Percentiles rank a stretch among this genome's conserved stretches.
Conservation (phyloP, 2,329 filamentous ascomycete species). For the Arthrobotrys sphaeroides region DNA sequence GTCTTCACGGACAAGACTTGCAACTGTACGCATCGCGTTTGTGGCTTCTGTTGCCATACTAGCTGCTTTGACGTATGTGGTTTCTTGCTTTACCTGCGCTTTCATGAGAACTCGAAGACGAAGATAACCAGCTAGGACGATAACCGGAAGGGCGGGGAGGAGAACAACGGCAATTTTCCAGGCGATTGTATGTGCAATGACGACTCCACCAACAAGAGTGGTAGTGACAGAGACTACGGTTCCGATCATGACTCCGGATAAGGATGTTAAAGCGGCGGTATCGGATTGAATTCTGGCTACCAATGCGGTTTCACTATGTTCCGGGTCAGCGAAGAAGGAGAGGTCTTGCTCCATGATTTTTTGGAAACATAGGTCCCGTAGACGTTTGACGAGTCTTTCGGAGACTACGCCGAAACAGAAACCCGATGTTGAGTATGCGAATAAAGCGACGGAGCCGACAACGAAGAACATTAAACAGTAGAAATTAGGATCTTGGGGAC, state of each 20-base stretch:
- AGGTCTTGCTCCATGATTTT: constrained; percentile 57
- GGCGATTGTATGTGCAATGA: constrained; percentile 64
- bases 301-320: constrained; percentile 63
- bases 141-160: constrained; percentile 65
- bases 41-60: constrained; percentile 74
- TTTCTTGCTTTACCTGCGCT: constrained; percentile 72
- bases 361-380: constrained; percentile 62
- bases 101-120: constrained; percentile 66
- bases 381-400: constrained; percentile 63
- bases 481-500: constrained; percentile 60
- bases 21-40: constrained; percentile 72
- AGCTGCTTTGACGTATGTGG: constrained; percentile 72
- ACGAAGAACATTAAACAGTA: constrained; percentile 67
- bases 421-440: constrained; percentile 63
- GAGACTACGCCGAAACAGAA: constrained; percentile 65
- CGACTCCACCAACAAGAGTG: constrained; percentile 64
- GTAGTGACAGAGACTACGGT: constrained; percentile 65
- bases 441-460: constrained; percentile 65
- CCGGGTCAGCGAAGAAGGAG: constrained; percentile 63
- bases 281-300: constrained; percentile 65
- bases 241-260: constrained; percentile 65
- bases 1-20: constrained; percentile 67
- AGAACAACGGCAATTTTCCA: constrained; percentile 67
- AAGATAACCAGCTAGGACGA: constrained; percentile 64
- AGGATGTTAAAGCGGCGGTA: constrained; percentile 64